phyloP scores from a whole-genome alignment of 2,329 filamentous ascomycete genomes.

The Diaporthe sp. region DNA sequence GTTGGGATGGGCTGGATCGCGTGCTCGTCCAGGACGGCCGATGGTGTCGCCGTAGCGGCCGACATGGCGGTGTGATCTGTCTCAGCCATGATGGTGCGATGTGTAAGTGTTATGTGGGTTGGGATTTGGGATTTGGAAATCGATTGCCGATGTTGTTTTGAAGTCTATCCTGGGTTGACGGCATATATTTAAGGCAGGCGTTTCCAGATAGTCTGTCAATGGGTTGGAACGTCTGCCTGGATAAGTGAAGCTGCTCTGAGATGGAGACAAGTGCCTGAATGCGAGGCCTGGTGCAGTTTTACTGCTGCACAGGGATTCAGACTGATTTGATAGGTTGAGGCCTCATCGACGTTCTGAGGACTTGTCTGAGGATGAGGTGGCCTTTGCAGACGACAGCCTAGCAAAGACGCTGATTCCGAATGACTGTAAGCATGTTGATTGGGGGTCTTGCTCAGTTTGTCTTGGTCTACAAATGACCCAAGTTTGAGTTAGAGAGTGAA shows the following conservation, averaged over 20 bases:
- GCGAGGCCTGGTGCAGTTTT: not conserved
- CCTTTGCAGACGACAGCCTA: conserved; percentile 15
- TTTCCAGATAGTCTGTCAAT: not conserved
- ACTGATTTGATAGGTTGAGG: not conserved
- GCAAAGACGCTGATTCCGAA: not conserved
- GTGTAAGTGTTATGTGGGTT: not conserved
- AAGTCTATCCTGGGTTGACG: not conserved
- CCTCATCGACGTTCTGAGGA: not conserved
- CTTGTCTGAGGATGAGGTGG: conserved; percentile 1
- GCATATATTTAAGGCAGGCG: not conserved
- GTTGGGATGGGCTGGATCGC: conserved; percentile 13
- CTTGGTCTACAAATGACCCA: not conserved
- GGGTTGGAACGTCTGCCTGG: not conserved
- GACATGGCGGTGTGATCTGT: conserved; percentile 8
- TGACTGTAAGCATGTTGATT: conserved; percentile 5
- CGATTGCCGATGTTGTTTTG: not conserved
- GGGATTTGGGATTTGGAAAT: not conserved
- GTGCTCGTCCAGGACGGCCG: conserved; percentile 32
- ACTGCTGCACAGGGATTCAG: not conserved
- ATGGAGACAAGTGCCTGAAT: not conserved
- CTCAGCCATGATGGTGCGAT: conserved; percentile 33
- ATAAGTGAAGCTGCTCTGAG: not conserved
- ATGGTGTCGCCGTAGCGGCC: not conserved
- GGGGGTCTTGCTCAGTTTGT: not conserved
- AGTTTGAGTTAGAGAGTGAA: not conserved